Evolutionary conservation across 1,284 basidiomycete species (phyloP).

Genomic region (Pterulicium gracile): DNA sequence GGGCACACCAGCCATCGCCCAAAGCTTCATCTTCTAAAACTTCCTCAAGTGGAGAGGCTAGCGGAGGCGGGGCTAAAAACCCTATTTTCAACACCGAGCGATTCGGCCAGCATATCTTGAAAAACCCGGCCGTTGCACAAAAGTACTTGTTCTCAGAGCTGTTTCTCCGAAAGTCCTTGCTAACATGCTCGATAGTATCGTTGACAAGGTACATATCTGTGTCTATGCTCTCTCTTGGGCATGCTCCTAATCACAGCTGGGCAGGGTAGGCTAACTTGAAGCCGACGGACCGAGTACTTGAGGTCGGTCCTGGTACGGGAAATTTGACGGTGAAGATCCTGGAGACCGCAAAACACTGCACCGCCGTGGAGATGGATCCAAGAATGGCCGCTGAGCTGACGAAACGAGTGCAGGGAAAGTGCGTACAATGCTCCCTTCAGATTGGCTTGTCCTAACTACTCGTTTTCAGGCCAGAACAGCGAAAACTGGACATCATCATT

Average conservation of each 20-base stretch:
- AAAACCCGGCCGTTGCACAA: constrained; percentile 86
- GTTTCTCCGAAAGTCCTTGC: constrained; percentile 4
- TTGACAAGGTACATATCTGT: constrained; percentile 48
- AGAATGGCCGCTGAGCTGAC: constrained; percentile 97
- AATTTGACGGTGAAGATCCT: constrained; percentile 94
- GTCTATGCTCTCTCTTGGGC: background rate
- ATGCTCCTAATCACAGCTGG: constrained; percentile 3
- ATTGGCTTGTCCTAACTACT: constrained; percentile 5
- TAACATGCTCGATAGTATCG: constrained; percentile 45
- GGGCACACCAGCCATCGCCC: constrained; percentile 66
- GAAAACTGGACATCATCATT: constrained; percentile 89
- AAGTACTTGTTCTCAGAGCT: constrained; percentile 41
- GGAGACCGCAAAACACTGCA: constrained; percentile 87
- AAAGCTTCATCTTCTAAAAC: constrained; percentile 39
- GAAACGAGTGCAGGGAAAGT: constrained; percentile 98
- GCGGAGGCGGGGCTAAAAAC: constrained; percentile 40
- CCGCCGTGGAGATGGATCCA: constrained; percentile 97
- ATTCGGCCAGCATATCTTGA: constrained; percentile 96
- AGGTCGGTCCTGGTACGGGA: constrained; percentile 98
- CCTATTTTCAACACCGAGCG: constrained; percentile 90
- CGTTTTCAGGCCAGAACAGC: constrained; percentile 74
- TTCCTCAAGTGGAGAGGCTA: constrained; percentile 30
- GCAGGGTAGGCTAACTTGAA: constrained; percentile 72
- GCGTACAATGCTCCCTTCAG: constrained; percentile 27
- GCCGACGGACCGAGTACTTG: constrained; percentile 92